Base-by-base conservation (phyloP, 2,329 filamentous ascomycete genomes). In the Ophiosphaerella herpotricha region DNA sequence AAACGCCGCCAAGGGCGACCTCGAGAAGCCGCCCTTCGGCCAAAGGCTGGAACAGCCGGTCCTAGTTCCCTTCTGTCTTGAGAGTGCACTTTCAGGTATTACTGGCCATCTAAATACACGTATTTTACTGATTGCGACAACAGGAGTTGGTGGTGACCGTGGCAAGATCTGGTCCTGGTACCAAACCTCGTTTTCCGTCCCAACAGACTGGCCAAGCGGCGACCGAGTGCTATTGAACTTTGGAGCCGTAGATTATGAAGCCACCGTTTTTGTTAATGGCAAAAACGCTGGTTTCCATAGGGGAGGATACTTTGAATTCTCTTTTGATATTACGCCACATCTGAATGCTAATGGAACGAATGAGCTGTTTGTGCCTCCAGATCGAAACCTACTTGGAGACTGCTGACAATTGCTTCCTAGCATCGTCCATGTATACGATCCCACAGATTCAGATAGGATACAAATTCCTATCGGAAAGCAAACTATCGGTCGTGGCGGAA, bases 391-490 rank as follows among this genome's bases (percentile, higher is more conserved):
- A 29, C 8, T 1, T 6, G 9, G 23, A 24, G 5, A 5, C 11
- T 7, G 11, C 41, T 43, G 13, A 43, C 21, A 12, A 24, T 9
- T 24, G 8, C 24, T 5, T 40, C 24, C 6, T 40, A 85, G 83
- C 5, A 75, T 84, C 18, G 83, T 89, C 2, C 85, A 85, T 58
- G 85, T 87, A 0, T 81, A 82, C 45, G 87, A 90, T 52, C 87
- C 87, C 0, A 89, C 87, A 0, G 86, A 89, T 59, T 64, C 68
- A 26, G 75, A 76, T 2, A 70, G 72, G 5, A 75, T 78, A 49
- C 78, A 85, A 11, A 85, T 87, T 36, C 86, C 86, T 0, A 79
- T 87, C 37, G 87, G 87, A 54, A 88, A 89, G 66, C 86, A 88
- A 66, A 82, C 80, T 0, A 63, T 80, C 1, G 73, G 70, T 0